A percentile compares a stretch with the other conserved stretches of the same genome.
phyloP scores from a whole-genome alignment of 495 filamentous ascomycete genomes.

The Penicillium canariense region DNA sequence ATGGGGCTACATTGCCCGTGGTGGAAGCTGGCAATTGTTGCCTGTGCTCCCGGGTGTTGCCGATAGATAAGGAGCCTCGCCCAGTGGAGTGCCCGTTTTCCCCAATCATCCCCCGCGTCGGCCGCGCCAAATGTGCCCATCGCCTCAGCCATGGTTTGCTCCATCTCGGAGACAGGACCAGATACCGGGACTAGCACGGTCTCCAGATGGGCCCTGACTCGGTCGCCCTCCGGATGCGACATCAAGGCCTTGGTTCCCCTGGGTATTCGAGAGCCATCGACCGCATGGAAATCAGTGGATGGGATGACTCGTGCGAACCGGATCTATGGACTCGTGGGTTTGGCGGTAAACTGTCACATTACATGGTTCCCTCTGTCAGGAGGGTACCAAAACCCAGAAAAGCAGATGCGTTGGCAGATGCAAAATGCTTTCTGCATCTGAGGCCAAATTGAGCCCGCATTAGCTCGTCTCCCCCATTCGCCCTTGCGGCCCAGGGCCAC shows the following conservation, averaged over 20 bases:
- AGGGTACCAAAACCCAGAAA: too few relatives aligned
- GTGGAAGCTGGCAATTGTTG: conserved; percentile 9
- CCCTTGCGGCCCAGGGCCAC: conserved; percentile 14
- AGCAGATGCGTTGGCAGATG: conserved; percentile 26
- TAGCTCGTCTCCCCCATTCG: conserved; percentile 22
- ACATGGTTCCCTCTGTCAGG: too few relatives aligned
- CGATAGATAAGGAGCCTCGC: conserved; percentile 5
- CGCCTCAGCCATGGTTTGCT: conserved; percentile 19
- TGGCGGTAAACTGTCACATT: too few relatives aligned
- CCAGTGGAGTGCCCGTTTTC: background rate
- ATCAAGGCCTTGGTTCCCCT: too few relatives aligned
- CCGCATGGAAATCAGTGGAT: too few relatives aligned
- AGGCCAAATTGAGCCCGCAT: conserved; percentile 27
- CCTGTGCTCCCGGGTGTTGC: conserved; percentile 16
- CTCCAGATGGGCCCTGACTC: too few relatives aligned
- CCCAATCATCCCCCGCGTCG: conserved; percentile 8
- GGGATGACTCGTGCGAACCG: too few relatives aligned
- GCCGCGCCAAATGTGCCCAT: background rate
- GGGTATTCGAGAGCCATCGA: too few relatives aligned
- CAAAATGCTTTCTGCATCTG: conserved; percentile 12
- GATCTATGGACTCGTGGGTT: too few relatives aligned
- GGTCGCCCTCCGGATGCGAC: too few relatives aligned
- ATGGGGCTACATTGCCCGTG: conserved; percentile 11
- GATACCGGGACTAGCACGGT: background rate
- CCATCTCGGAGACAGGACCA: conserved; percentile 4